A percentile compares a stretch with the other conserved stretches of the same genome.
Conservation (phyloP, 352 stramenopile genomes). For the Globisporangium apiculatum region DNA sequence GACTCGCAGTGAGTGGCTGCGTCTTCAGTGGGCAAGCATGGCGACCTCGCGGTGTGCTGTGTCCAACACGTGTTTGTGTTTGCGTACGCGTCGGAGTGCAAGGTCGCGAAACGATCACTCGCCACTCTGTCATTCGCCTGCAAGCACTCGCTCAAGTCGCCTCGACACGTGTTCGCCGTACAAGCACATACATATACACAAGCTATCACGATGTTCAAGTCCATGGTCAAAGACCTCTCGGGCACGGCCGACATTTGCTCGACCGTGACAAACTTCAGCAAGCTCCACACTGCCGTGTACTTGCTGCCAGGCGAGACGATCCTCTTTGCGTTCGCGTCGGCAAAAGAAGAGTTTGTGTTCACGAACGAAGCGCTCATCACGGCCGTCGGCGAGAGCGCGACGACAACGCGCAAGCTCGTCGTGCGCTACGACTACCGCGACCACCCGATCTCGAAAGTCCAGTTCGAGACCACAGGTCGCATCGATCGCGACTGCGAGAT, state of each 20-base stretch:
- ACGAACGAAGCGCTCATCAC: slow-evolving; percentile 54
- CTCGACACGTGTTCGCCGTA: too few species aligned
- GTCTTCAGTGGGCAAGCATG: too few species aligned
- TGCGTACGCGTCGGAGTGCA: too few species aligned
- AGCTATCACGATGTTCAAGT: slow-evolving; percentile 28
- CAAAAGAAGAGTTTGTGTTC: slow-evolving; percentile 59
- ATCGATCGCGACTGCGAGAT: slow-evolving; percentile 60
- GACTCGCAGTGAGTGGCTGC: too few species aligned
- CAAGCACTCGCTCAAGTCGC: too few species aligned
- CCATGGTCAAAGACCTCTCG: slow-evolving; percentile 37
- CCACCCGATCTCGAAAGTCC: slow-evolving; percentile 20
- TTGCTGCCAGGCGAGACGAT: slow-evolving; percentile 48
- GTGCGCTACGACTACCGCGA: slow-evolving; percentile 35
- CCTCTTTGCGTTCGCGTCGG: slow-evolving; percentile 39
- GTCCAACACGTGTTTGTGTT: too few species aligned
- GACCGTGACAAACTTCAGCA: slow-evolving; percentile 33
- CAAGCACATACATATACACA: too few species aligned
- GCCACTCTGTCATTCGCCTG: too few species aligned
- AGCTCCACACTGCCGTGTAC: slow-evolving; percentile 32
- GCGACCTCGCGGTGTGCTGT: too few species aligned
- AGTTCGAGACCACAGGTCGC: slow-evolving; percentile 47
- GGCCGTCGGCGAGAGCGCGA: slow-evolving; percentile 27
- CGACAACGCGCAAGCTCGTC: slow-evolving; percentile 44
- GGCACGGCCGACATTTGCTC: slow-evolving; percentile 48
- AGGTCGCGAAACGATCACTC: too few species aligned